phyloP scores from a whole-genome alignment of 306 rosid species.

The Comarum palustre region DNA sequence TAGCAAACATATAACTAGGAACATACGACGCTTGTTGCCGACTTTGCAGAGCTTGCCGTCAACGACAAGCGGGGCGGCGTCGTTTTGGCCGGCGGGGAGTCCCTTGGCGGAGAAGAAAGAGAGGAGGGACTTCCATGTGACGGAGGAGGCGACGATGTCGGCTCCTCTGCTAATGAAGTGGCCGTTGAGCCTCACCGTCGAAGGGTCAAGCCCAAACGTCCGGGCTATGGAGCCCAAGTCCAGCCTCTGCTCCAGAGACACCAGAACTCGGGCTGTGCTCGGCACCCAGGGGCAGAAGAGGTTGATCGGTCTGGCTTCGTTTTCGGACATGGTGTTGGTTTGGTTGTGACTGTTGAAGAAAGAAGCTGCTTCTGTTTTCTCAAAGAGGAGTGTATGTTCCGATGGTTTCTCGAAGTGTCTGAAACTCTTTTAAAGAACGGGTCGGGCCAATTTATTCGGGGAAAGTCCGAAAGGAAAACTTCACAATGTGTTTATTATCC shows the following conservation, averaged over 20 bases:
- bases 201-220: constrained; percentile 58
- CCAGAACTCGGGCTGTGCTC: constrained; percentile 27
- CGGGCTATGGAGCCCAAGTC: constrained; percentile 68
- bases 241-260: constrained; percentile 39
- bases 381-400: constrained; percentile 21
- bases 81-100: constrained; percentile 47
- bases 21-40: constrained; percentile 64
- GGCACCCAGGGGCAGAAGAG: constrained; percentile 56
- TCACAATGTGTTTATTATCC: no score
- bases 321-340: constrained; percentile 6
- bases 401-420: constrained; percentile 39
- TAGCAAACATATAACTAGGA: background rate
- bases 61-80: constrained; percentile 41
- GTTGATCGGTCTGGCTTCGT: constrained; percentile 36
- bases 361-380: background rate
- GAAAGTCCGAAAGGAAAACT: background rate
- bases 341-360: background rate
- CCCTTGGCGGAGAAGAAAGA: constrained; percentile 69
- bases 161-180: constrained; percentile 67
- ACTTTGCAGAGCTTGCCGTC: constrained; percentile 55
- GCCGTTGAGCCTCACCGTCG: constrained; percentile 66
- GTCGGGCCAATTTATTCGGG: background rate
- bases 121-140: constrained; percentile 73
- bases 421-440: background rate
- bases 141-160: constrained; percentile 56